A percentile compares a stretch with the other conserved stretches of the same genome.
These are phyloP conservation scores for Trichosporon sp. DNA, from an alignment of 1,284 basidiomycete genomes.

Conservation along the genomic window DNA sequence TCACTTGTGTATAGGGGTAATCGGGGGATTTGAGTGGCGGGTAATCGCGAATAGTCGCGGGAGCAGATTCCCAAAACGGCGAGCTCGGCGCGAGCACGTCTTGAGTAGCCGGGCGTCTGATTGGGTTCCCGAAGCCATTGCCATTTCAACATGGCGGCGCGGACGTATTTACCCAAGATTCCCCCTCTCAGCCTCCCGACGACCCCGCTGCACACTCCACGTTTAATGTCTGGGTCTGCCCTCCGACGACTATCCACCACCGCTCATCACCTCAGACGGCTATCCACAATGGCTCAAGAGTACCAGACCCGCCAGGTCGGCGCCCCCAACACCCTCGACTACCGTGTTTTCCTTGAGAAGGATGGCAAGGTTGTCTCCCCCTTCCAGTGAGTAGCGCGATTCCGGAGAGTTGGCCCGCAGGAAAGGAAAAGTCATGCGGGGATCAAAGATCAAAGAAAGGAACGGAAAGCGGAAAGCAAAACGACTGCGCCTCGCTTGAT, in stretches of 20 bases:
- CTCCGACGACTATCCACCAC: slow-evolving; percentile 19
- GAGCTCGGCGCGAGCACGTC: background rate
- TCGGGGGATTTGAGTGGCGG: background rate
- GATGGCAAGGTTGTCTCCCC: slow-evolving; percentile 78
- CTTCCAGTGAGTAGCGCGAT: slow-evolving; percentile 59
- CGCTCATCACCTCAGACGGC: slow-evolving; percentile 14
- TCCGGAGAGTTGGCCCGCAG: too few relatives aligned
- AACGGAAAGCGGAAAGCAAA: too few relatives aligned
- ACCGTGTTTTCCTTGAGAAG: slow-evolving; percentile 90
- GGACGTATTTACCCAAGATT: slow-evolving; percentile 1
- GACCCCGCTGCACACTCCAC: background rate
- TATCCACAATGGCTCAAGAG: slow-evolving; percentile 19
- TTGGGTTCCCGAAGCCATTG: background rate
- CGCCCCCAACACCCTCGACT: slow-evolving; percentile 57
- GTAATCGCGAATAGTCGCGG: background rate
- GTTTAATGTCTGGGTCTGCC: slow-evolving; percentile 3
- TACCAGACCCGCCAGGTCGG: slow-evolving; percentile 21
- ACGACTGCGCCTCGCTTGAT: too few relatives aligned
- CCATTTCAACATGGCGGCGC: background rate
- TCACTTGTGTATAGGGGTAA: background rate
- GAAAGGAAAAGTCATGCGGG: too few relatives aligned
- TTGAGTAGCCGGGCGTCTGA: slow-evolving; percentile 1
- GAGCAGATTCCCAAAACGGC: background rate
- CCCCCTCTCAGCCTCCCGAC: background rate
- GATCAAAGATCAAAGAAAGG: too few relatives aligned